phyloP scores from a whole-genome alignment of 2,329 filamentous ascomycete genomes.

The Aureobasidium sp. region DNA sequence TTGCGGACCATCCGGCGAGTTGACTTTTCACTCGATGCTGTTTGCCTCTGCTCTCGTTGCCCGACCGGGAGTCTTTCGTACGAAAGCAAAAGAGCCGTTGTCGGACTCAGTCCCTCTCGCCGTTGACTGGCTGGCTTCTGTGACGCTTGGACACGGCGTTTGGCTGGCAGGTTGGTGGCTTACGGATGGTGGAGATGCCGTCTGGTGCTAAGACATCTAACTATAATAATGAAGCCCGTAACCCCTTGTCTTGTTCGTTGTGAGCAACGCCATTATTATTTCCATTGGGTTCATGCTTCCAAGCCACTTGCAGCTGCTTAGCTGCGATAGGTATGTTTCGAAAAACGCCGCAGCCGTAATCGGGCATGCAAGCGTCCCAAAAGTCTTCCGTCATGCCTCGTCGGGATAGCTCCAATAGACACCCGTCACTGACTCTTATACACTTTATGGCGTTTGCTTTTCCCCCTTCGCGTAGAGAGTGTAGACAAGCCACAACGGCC shows the following conservation, averaged over 20 bases:
- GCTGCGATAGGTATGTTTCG: conserved; percentile 8
- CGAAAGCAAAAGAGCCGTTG: conserved; percentile 11
- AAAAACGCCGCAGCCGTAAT: conserved; percentile 8
- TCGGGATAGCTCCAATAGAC: not conserved
- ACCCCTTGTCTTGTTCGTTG: conserved; percentile 7
- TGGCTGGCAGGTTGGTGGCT: conserved; percentile 10
- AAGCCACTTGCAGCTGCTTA: conserved; percentile 8
- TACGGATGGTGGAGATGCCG: conserved; percentile 12
- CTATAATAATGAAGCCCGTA: conserved; percentile 11
- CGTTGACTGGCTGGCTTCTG: conserved; percentile 3
- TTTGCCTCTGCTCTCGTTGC: not conserved
- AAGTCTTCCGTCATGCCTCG: not conserved
- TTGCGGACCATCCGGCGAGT: not conserved
- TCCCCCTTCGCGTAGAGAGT: not conserved
- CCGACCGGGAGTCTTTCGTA: conserved; percentile 4
- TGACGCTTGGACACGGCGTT: conserved; percentile 12
- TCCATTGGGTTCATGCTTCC: not conserved
- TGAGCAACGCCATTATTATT: conserved; percentile 3
- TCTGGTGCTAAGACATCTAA: conserved; percentile 7
- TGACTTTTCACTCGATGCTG: not conserved
- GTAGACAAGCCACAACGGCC: conserved; percentile 5
- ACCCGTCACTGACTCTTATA: conserved; percentile 11
- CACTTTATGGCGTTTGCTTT: conserved; percentile 9
- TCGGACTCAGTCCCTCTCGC: not conserved
- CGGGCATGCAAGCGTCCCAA: not conserved